phyloP scores from a whole-genome alignment of 192 early-diverging fungal genomes.

The Linnemannia hyalina region DNA sequence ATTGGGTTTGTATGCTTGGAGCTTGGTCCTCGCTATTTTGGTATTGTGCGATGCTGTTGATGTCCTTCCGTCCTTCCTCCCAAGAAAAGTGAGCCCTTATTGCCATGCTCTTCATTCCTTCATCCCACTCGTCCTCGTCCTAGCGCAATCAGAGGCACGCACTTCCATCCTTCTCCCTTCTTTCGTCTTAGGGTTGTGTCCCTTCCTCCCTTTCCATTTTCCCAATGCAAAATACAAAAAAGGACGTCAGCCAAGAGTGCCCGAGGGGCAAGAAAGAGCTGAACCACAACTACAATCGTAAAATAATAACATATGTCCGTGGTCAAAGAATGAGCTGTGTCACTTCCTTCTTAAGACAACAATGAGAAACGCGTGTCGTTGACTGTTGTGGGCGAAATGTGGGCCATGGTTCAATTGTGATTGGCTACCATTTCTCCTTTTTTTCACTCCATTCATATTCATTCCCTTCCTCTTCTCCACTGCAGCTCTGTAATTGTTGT shows the following conservation, averaged over 20 bases:
- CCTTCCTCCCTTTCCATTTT: background rate
- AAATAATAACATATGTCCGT: background rate
- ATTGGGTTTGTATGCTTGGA: background rate
- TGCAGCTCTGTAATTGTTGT: background rate
- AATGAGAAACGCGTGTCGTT: background rate
- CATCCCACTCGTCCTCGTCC: background rate
- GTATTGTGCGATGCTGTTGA: background rate
- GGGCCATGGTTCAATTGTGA: conserved; percentile 5
- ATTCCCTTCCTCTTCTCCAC: background rate
- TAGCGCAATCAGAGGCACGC: background rate
- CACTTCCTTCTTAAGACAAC: background rate
- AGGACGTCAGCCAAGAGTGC: background rate
- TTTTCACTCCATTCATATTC: background rate
- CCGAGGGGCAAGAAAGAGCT: background rate
- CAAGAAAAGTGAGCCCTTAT: background rate
- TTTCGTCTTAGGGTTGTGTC: background rate
- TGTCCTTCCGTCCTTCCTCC: background rate
- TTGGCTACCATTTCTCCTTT: conserved; percentile 4
- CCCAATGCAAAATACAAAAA: background rate
- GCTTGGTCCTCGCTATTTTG: background rate
- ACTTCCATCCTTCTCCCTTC: background rate
- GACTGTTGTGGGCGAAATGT: conserved; percentile 5
- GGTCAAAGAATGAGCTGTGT: background rate
- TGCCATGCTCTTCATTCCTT: background rate
- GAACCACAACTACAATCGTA: background rate